Conservation (phyloP, 163 green algal genomes). For the Scenedesmus sp. region DNA sequence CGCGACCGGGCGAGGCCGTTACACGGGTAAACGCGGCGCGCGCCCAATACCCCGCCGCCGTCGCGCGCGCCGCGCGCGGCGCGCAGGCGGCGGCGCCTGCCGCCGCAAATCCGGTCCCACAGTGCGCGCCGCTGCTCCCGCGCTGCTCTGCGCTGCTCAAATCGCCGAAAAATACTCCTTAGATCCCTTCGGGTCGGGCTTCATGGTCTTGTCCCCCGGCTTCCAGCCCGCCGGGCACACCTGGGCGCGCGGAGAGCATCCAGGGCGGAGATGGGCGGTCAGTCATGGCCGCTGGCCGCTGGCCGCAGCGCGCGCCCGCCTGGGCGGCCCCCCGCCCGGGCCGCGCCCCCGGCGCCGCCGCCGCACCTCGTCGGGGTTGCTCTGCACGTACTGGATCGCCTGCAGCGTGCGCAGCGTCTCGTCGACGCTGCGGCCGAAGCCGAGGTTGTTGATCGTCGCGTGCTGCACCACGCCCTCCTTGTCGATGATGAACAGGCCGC, state of each 20-base stretch:
- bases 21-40: too few species aligned
- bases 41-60: too few species aligned
- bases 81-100: too few species aligned
- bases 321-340: too few species aligned
- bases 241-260: constrained; percentile 69
- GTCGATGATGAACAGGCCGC: constrained; percentile 99
- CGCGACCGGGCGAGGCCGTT: too few species aligned
- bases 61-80: too few species aligned
- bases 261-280: too few species aligned
- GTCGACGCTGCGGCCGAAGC: constrained; percentile 96
- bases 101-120: too few species aligned
- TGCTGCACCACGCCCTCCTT: constrained; percentile 97
- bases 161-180: constrained; percentile 96
- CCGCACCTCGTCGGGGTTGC: constrained; percentile 95
- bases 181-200: constrained; percentile 85
- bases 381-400: constrained; percentile 66
- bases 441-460: constrained; percentile 98
- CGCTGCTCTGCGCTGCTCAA: constrained; percentile 52
- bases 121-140: too few species aligned
- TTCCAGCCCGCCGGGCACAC: constrained; percentile 97
- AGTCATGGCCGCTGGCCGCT: too few species aligned
- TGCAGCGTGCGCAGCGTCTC: constrained; percentile 97
- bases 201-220: constrained; percentile 92
- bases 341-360: too few species aligned
- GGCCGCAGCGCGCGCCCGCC: too few species aligned